phyloP scores from a whole-genome alignment of 1,284 basidiomycete species.

The Malassezia brasiliensis region DNA sequence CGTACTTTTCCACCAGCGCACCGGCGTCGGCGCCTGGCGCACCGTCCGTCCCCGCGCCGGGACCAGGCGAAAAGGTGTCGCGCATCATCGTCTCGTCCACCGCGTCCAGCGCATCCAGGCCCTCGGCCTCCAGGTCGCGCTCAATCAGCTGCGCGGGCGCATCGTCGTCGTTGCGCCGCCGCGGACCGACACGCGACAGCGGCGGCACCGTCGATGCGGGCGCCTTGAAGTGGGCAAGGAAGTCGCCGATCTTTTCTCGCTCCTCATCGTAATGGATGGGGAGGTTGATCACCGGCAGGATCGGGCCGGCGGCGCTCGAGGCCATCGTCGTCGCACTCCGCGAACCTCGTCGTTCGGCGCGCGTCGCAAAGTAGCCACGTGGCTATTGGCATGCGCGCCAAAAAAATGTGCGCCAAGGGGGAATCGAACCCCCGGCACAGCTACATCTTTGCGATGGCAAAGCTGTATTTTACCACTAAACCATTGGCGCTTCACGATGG shows the following conservation, averaged over 20 bases:
- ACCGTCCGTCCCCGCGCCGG: not conserved
- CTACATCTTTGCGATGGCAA: constrained; percentile 18
- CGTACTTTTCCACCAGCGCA: constrained; percentile 62
- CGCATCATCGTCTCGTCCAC: constrained; percentile 25
- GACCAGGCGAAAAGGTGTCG: not conserved
- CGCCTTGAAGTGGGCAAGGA: constrained; percentile 38
- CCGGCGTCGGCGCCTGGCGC: not conserved
- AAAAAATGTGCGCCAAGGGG: constrained; percentile 21
- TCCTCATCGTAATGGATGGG: constrained; percentile 54
- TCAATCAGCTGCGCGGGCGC: constrained; percentile 17
- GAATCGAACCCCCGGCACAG: constrained; percentile 24
- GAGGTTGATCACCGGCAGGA: constrained; percentile 54
- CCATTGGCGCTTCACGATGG: constrained; percentile 14
- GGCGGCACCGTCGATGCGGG: constrained; percentile 20
- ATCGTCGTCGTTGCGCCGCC: not conserved
- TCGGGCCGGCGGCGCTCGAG: constrained; percentile 18
- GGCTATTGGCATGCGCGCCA: not conserved
- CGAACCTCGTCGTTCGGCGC: not conserved
- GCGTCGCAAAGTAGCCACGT: not conserved
- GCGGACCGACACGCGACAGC: constrained; percentile 11
- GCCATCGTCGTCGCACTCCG: constrained; percentile 8
- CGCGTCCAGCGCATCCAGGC: constrained; percentile 11
- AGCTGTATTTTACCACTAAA: constrained; percentile 25
- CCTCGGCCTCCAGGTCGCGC: constrained; percentile 15
- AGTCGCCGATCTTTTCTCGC: constrained; percentile 40